These are phyloP conservation scores for Microcyclosporella mali DNA, from an alignment of 2,329 filamentous ascomycete species.

Conservation along the genomic window DNA sequence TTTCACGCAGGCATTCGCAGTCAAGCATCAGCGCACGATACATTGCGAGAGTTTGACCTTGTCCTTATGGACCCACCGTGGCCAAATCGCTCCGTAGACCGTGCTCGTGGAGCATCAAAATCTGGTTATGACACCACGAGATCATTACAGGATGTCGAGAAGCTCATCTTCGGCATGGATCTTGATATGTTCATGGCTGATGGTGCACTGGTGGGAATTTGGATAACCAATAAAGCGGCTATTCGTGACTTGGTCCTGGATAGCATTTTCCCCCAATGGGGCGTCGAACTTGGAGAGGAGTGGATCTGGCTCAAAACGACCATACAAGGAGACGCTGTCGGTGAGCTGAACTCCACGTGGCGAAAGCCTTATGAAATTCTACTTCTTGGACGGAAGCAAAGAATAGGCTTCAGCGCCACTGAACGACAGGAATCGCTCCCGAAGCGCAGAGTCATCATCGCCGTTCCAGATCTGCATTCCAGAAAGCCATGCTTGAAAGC, in stretches of 20 bases:
- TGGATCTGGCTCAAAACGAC: constrained; percentile 79
- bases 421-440: constrained; percentile 20
- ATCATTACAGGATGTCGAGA: constrained; percentile 37
- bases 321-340: constrained; percentile 56
- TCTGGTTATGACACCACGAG: constrained; percentile 38
- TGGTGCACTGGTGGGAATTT: constrained; percentile 60
- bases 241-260: constrained; percentile 50
- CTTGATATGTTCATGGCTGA: constrained; percentile 49
- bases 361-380: constrained; percentile 73
- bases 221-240: constrained; percentile 68
- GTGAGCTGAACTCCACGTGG: constrained; percentile 55
- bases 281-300: constrained; percentile 58
- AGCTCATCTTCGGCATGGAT: constrained; percentile 37
- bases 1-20: constrained; percentile 36
- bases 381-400: constrained; percentile 48
- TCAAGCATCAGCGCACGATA: constrained; percentile 34
- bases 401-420: neutral
- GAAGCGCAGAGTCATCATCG: constrained; percentile 55
- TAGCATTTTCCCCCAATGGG: constrained; percentile 62
- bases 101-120: constrained; percentile 44
- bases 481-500: constrained; percentile 66
- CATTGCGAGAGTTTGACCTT: constrained; percentile 55
- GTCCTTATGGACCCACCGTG: constrained; percentile 72
- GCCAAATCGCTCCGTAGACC: constrained; percentile 69
- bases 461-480: constrained; percentile 70